phyloP scores from a whole-genome alignment of 2,329 filamentous ascomycete species.

The Diplodia seriata region DNA sequence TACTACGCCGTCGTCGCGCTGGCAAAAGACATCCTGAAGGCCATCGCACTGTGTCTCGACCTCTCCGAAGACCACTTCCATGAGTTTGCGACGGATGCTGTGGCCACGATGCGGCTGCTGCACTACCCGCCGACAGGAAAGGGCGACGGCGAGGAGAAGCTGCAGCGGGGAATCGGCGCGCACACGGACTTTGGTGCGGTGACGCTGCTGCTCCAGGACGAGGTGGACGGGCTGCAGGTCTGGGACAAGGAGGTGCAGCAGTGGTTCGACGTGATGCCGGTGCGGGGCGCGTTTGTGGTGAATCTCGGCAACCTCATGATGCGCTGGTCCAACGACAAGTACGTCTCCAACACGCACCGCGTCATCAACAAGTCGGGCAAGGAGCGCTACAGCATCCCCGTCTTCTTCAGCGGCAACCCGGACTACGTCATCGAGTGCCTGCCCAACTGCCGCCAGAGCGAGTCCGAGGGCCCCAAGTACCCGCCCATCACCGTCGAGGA shows the following conservation, averaged over 20 bases:
- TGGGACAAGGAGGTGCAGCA: constrained; percentile 39
- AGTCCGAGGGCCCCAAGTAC: constrained; percentile 50
- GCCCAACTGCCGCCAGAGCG: constrained; percentile 49
- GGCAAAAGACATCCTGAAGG: constrained; percentile 51
- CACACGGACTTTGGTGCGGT: constrained; percentile 55
- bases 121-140: constrained; percentile 52
- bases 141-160: constrained; percentile 45
- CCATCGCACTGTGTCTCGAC: constrained; percentile 51
- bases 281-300: constrained; percentile 40
- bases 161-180: constrained; percentile 52
- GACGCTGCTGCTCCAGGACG: constrained; percentile 52
- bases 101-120: constrained; percentile 53
- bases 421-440: constrained; percentile 53
- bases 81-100: constrained; percentile 45
- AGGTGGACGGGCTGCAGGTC: constrained; percentile 49
- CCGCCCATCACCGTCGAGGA: constrained; percentile 53
- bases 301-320: constrained; percentile 51
- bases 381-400: constrained; percentile 52
- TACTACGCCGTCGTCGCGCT: constrained; percentile 50
- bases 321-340: constrained; percentile 53
- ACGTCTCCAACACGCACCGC: constrained; percentile 52
- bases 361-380: constrained; percentile 51
- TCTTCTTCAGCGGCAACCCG: constrained; percentile 55
- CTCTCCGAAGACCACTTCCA: constrained; percentile 49
- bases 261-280: constrained; percentile 41